phyloP scores from a whole-genome alignment of 805 yeast species.

The Cyberlindnera petersonii region DNA sequence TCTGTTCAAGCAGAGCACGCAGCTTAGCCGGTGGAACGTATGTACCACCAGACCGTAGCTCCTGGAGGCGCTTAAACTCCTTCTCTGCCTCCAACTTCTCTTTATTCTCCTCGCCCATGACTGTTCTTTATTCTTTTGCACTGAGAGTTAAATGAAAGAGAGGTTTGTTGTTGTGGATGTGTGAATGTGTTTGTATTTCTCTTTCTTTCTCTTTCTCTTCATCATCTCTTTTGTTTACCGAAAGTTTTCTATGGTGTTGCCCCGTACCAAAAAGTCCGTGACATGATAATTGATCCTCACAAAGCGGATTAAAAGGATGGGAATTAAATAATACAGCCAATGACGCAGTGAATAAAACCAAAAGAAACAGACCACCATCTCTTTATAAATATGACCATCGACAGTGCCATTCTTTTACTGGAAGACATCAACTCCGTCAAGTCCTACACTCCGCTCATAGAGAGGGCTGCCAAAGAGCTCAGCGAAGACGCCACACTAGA shows the following conservation, averaged over 20 bases:
- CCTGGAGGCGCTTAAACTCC: conserved; percentile 36
- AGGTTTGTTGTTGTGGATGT: not conserved
- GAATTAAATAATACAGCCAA: no score
- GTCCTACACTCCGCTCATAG: conserved; percentile 22
- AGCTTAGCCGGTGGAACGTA: conserved; percentile 55
- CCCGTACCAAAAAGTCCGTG: not conserved
- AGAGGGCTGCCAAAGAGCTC: conserved; percentile 14
- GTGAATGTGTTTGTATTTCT: no score
- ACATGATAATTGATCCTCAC: no score
- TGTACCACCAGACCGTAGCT: conserved; percentile 39
- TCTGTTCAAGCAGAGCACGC: conserved; percentile 37
- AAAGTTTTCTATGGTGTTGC: not conserved
- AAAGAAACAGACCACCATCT: no score
- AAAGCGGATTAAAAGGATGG: no score
- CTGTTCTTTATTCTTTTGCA: not conserved
- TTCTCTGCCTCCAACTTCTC: conserved; percentile 21
- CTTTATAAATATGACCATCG: conserved; percentile 7
- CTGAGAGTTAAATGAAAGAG: not conserved
- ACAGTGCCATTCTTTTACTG: conserved; percentile 22
- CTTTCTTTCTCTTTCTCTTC: not conserved
- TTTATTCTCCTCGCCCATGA: not conserved
- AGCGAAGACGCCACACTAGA: conserved; percentile 21
- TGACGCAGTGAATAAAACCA: no score
- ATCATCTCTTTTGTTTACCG: conserved; percentile 5
- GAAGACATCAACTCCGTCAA: conserved; percentile 15